Conservation (phyloP, 345 rosid species). For the Citropsis articulata region DNA sequence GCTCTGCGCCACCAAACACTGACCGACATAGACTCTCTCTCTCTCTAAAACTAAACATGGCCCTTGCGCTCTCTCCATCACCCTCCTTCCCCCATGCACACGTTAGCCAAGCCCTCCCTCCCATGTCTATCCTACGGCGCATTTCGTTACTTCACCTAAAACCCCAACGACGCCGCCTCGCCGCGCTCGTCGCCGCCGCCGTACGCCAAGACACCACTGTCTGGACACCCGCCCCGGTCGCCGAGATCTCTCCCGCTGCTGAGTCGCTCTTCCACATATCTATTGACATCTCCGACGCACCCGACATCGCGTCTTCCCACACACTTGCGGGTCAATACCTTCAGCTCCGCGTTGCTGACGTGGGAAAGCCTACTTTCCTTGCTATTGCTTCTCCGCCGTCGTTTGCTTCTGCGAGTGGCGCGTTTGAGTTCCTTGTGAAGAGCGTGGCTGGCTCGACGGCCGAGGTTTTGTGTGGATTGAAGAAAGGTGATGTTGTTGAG, state of each 20-base stretch:
- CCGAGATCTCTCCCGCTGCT: slow-evolving; percentile 58
- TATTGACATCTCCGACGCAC: slow-evolving; percentile 68
- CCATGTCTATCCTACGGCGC: slow-evolving; percentile 79
- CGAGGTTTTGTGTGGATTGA: slow-evolving; percentile 74
- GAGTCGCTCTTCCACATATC: slow-evolving; percentile 82
- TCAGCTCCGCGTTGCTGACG: slow-evolving; percentile 74
- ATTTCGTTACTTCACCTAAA: slow-evolving; percentile 29
- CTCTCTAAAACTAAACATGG: slow-evolving; percentile 32
- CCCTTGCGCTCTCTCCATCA: slow-evolving; percentile 25
- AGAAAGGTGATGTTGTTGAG: slow-evolving; percentile 83
- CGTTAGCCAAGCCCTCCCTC: slow-evolving; percentile 34
- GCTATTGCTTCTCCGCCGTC: slow-evolving; percentile 91
- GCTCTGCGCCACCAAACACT: slow-evolving; percentile 15
- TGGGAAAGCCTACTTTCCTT: slow-evolving; percentile 66
- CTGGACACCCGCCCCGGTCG: slow-evolving; percentile 76
- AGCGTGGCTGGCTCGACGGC: slow-evolving; percentile 86
- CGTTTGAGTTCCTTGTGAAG: slow-evolving; percentile 85
- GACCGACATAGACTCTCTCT: neutral
- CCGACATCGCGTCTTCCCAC: slow-evolving; percentile 68
- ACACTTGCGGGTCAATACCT: slow-evolving; percentile 82
- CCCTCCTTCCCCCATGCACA: slow-evolving; percentile 43
- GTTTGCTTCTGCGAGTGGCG: slow-evolving; percentile 49
- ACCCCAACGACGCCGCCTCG: slow-evolving; percentile 31
- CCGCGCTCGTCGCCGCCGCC: slow-evolving; percentile 48
- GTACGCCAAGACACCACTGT: slow-evolving; percentile 69